phyloP scores from a whole-genome alignment of 2,329 filamentous ascomycete genomes.

The Beauveria australis region DNA sequence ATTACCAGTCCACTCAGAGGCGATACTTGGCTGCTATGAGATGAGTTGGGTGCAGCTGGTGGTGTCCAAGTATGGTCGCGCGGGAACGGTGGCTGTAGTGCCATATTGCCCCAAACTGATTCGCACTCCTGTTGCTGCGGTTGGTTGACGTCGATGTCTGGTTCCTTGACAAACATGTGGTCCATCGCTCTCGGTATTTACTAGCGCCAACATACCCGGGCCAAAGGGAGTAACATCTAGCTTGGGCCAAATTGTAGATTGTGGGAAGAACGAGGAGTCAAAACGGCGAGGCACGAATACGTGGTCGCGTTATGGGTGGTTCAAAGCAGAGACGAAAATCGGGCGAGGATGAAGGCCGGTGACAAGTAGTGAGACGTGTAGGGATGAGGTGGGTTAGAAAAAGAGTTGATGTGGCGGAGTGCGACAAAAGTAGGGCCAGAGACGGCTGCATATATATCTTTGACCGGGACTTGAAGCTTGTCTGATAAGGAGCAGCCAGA shows the following conservation, averaged over 20 bases:
- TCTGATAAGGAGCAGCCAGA: background rate
- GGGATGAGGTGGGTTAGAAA: background rate
- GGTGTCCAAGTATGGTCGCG: background rate
- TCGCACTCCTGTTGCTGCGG: background rate
- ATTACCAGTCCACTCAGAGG: constrained; percentile 42
- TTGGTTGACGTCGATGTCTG: background rate
- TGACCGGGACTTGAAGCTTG: background rate
- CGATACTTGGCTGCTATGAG: constrained; percentile 41
- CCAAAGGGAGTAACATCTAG: background rate
- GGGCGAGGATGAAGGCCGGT: background rate
- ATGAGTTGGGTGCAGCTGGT: constrained; percentile 18
- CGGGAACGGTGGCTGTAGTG: background rate
- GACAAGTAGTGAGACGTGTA: background rate
- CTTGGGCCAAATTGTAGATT: background rate
- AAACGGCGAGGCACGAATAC: background rate
- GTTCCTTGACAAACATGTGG: background rate
- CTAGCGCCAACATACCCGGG: constrained; percentile 1
- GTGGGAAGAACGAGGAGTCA: background rate
- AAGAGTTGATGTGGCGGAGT: background rate
- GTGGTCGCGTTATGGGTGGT: background rate
- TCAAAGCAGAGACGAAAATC: background rate
- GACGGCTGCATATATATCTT: constrained; percentile 6
- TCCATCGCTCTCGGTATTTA: background rate
- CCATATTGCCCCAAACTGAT: background rate
- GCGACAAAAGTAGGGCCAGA: background rate